Evolutionary conservation across 1,284 basidiomycete species (phyloP).

Genomic region (Austropuccinia psidii): DNA sequence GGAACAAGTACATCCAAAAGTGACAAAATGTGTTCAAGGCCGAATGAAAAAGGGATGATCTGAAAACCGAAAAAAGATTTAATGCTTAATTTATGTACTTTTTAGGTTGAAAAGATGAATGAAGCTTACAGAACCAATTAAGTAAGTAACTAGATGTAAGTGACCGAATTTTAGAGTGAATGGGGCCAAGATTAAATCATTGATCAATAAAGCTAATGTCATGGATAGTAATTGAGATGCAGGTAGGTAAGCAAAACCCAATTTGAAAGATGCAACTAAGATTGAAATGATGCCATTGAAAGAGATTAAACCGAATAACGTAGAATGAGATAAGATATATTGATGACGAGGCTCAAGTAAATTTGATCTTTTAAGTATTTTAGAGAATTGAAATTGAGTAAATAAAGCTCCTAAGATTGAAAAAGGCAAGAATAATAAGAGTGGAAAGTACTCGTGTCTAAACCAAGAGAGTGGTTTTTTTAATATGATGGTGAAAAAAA

Average conservation of each 20-base stretch:
- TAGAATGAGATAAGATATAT: conserved; percentile 26
- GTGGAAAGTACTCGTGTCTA: conserved; percentile 28
- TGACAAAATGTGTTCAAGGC: conserved; percentile 61
- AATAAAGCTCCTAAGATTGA: conserved; percentile 63
- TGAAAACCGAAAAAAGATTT: conserved; percentile 18
- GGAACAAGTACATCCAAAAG: conserved; percentile 87
- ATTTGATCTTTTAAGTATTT: conserved; percentile 63
- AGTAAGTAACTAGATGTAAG: conserved; percentile 52
- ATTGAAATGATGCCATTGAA: conserved; percentile 25
- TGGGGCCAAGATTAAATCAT: conserved; percentile 29
- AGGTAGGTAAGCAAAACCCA: conserved; percentile 24
- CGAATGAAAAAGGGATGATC: conserved; percentile 59
- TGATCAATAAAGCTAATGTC: conserved; percentile 2
- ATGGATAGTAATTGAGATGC: conserved; percentile 10
- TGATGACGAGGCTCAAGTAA: conserved; percentile 37
- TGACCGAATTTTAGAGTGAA: conserved; percentile 20
- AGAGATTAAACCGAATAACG: conserved; percentile 16
- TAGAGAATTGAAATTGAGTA: conserved; percentile 64
- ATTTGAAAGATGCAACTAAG: conserved; percentile 19
- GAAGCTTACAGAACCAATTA: conserved; percentile 53
- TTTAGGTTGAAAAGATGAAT: background rate
- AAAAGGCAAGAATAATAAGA: conserved; percentile 17
- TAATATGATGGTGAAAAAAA: conserved; percentile 61
- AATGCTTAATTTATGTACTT: background rate
- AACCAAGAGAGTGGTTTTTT: conserved; percentile 54